phyloP scores from a whole-genome alignment of 441 rosid genomes.

The Erodium trifolium region DNA sequence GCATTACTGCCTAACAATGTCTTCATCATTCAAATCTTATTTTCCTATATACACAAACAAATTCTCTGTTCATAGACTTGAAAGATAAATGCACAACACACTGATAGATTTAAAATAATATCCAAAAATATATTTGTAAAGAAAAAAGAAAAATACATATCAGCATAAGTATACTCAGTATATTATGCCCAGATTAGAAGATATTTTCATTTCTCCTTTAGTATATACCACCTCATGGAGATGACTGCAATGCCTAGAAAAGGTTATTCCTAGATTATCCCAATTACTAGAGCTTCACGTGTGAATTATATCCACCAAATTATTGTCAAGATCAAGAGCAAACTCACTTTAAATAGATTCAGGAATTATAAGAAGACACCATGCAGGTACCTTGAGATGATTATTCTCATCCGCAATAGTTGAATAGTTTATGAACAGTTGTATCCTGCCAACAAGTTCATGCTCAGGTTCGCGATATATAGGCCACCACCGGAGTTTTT shows the following conservation, averaged over 20 bases:
- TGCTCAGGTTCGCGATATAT: conserved; percentile 89
- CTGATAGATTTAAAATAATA: background rate
- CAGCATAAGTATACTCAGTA: background rate
- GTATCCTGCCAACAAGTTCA: conserved; percentile 81
- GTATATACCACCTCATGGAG: background rate
- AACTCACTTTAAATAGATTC: background rate
- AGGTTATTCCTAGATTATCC: no score
- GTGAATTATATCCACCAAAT: no score
- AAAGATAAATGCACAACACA: background rate
- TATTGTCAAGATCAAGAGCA: no score
- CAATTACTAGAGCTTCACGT: no score
- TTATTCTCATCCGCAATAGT: conserved; percentile 63
- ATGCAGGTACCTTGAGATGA: conserved; percentile 54
- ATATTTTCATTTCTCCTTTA: background rate
- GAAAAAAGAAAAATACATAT: background rate
- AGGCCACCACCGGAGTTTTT: conserved; percentile 95
- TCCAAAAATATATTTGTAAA: background rate
- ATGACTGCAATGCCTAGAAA: background rate
- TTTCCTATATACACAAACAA: background rate
- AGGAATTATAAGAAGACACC: background rate
- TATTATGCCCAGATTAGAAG: background rate
- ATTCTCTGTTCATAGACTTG: background rate
- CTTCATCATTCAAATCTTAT: background rate
- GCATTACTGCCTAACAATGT: background rate
- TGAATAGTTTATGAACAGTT: conserved; percentile 71